Conservation (phyloP, 1,284 basidiomycete species). For the Cryptococcus neoformans region DNA sequence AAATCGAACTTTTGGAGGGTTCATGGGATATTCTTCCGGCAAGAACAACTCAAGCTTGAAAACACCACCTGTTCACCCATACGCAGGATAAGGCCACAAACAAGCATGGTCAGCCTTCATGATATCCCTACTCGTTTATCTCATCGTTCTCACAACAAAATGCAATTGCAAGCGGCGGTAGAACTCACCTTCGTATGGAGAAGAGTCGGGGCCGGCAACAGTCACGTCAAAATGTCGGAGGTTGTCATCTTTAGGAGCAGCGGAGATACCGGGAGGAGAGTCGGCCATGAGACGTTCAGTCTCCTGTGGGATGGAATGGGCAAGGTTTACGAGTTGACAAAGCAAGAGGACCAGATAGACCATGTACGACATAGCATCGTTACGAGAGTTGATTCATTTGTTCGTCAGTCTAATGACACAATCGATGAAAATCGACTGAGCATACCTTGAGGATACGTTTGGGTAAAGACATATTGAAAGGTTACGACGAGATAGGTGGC, state of each 20-base stretch:
- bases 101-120: background rate
- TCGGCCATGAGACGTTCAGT: conserved; percentile 94
- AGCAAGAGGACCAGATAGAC: no score
- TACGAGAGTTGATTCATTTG: no score
- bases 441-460: no score
- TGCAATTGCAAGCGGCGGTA: background rate
- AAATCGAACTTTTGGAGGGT: conserved; percentile 87
- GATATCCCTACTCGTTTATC: background rate
- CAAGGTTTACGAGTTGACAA: background rate
- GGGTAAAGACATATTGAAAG: no score
- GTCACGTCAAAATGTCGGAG: conserved; percentile 98
- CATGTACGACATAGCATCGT: no score
- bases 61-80: conserved; percentile 63
- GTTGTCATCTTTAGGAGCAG: conserved; percentile 94
- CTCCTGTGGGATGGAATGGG: conserved; percentile 60
- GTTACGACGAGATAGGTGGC: no score
- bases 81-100: no score
- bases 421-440: no score
- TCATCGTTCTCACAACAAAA: background rate
- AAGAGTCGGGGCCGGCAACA: conserved; percentile 88
- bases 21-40: conserved; percentile 98
- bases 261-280: conserved; percentile 93
- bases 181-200: conserved; percentile 85
- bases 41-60: conserved; percentile 97
- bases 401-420: no score